Percentiles rank a stretch among this genome's conserved stretches.
Conservation (phyloP, 2,329 filamentous ascomycete genomes). For the Orbilia blumenaviensis region DNA sequence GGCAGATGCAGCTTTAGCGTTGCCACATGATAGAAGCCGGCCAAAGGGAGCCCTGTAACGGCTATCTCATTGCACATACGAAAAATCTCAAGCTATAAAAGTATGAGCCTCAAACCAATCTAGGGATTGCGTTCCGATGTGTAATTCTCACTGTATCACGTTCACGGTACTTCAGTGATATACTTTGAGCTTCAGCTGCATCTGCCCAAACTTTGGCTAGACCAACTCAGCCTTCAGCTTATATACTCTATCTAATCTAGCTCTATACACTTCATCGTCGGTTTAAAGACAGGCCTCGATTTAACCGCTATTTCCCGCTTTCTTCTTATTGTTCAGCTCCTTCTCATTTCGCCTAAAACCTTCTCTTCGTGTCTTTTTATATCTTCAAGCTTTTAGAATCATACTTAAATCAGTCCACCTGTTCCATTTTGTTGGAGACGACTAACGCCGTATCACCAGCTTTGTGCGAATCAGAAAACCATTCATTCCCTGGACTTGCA, state of each 20-base stretch:
- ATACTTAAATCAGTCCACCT: slow-evolving; percentile 17
- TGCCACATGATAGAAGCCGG: slow-evolving; percentile 12
- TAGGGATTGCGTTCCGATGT: slow-evolving; percentile 11
- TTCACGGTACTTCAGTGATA: neutral
- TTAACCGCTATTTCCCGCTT: slow-evolving; percentile 3
- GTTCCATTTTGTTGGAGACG: neutral
- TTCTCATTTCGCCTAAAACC: neutral
- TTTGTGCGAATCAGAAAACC: slow-evolving; percentile 5
- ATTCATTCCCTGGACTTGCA: slow-evolving; percentile 7
- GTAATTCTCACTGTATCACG: slow-evolving; percentile 2
- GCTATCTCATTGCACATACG: neutral
- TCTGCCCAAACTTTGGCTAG: neutral
- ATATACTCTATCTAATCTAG: slow-evolving; percentile 1
- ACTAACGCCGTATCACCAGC: slow-evolving; percentile 3
- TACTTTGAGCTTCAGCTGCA: neutral
- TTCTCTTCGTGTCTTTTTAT: slow-evolving; percentile 6
- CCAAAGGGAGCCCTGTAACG: neutral
- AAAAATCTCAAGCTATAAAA: slow-evolving; percentile 3
- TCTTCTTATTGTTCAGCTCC: neutral
- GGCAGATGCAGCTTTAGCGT: neutral
- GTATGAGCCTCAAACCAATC: slow-evolving; percentile 15
- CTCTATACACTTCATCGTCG: neutral
- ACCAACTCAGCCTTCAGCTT: neutral
- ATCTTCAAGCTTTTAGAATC: neutral
- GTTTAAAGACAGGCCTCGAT: neutral